Evolutionary conservation across 2,329 filamentous ascomycete genomes (phyloP), one percentile per base, ranked within the genome.

Genomic region (Ceratocystis cacaofunesta): DNA sequence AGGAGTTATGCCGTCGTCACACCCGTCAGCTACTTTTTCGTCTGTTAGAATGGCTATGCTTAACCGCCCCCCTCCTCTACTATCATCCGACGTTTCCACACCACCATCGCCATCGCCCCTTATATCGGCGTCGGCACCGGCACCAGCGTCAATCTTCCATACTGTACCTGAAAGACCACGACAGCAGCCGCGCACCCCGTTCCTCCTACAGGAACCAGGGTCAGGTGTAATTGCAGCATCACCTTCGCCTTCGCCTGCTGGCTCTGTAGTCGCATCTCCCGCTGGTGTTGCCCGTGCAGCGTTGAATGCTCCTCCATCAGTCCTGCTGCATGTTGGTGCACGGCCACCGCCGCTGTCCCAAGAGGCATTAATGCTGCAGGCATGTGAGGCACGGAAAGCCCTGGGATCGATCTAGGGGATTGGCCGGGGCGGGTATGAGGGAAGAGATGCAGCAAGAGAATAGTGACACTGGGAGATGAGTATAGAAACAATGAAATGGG

Each of bases 281-380:
- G 25, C 60, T 2, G 60, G 60, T 12, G 30, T 28, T 19, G 22
- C 36, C 12, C 36, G 25, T 15, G 22, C 60, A 22, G 25, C 61
- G 41, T n/a, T 28, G 5, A 19, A 36, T n/a, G 41, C 41, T 7
- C 3, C 19, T 7, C 61, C 61, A 41, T 41, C 36, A 10, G 61
- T 30, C 7, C 46, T 64, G 46, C 15, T 55, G 48, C 50, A 55
- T 36, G 48, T 46, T 22, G 48, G 48, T 25, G 48, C 50, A 22
- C 62, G 62, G 8, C 62, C 62, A 7, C 62, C 62, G 2, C 62
- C 62, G 30, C 25, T 64, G 30, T 64, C 62, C 22, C 62, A 64
- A 32, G 62, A 57, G 28, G 62, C 62, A 17, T n/a, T 64, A n/a
- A 52, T 64, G 62, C 32, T 57, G 15, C 52, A 57, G 52, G 52